These are phyloP conservation scores for Globisporangium irregulare DNA, from an alignment of 352 stramenopile species.

Conservation along the genomic window DNA sequence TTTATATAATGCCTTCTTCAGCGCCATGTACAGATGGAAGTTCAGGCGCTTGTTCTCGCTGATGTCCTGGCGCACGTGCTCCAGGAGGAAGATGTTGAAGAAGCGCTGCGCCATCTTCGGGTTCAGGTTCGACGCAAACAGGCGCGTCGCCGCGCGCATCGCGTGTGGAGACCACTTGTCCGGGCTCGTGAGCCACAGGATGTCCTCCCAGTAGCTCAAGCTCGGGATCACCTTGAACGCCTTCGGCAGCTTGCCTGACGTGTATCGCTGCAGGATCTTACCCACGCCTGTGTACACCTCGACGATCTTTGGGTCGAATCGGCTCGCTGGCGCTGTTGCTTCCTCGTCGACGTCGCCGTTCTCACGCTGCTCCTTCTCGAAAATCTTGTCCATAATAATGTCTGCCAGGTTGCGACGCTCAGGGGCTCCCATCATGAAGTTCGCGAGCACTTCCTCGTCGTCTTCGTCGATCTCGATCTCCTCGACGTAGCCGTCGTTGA, in stretches of 20 bases:
- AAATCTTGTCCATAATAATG: constrained; percentile 99
- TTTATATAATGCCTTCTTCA: constrained; percentile 99
- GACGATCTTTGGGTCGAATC: constrained; percentile 94
- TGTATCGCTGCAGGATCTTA: constrained; percentile 97
- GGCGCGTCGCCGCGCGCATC: constrained; percentile 95
- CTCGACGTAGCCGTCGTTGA: constrained; percentile 91
- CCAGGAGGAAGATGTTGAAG: constrained; percentile 98
- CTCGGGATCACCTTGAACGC: constrained; percentile 99
- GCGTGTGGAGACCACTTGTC: constrained; percentile 98
- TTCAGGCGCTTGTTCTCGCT: constrained; percentile 97
- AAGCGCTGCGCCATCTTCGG: constrained; percentile 99
- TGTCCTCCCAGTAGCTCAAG: constrained; percentile 98
- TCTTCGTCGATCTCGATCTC: constrained; percentile 87
- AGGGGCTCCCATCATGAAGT: constrained; percentile 81
- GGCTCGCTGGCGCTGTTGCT: constrained; percentile 49
- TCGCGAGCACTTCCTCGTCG: constrained; percentile 83
- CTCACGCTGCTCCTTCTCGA: constrained; percentile 92
- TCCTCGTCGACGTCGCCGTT: constrained; percentile 79
- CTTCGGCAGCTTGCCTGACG: constrained; percentile 98
- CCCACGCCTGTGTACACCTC: constrained; percentile 99
- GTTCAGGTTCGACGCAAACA: constrained; percentile 99
- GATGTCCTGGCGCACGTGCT: constrained; percentile 97
- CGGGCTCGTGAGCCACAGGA: constrained; percentile 96
- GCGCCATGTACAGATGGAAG: constrained; percentile 99
- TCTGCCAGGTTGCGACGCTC: constrained; percentile 95